Evolutionary conservation across 2,329 filamentous ascomycete species (phyloP), one percentile per base, ranked within the genome.

Genomic region (Clarireedia hainanense): DNA sequence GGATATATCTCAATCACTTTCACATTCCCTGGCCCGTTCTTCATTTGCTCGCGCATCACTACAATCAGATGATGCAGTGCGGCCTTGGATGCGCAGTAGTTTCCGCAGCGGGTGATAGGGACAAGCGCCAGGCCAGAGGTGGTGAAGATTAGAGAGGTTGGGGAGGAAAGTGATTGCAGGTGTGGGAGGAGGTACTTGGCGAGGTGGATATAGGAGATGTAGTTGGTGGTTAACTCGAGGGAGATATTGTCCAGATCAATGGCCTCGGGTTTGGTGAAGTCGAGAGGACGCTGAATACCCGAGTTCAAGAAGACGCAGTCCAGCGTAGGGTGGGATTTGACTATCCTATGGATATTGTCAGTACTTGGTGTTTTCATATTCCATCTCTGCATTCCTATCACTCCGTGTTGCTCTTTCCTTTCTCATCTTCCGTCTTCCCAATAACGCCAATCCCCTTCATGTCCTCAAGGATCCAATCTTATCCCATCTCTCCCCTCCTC

Each of bases 41-140:
- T 63, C n/a, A 78, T 64, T 56, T 77, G 72, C 23, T 74, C 71
- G 1, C 74, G 70, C 2, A 78, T 62, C 46, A 68, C 73, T 5
- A 76, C 61, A 6, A 71, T 64, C 57, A 75, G 76, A 1, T 65
- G 62, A 52, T 75, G 71, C 39, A 78, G 62, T 0, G 75, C 75
- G 0, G 74, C 71, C 60, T 77, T 77, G 3, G 73, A 73, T 2
- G 74, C 73, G 1, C 68, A 74, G 61, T 77, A 78, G 0, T 58
- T 61, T 6, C 47, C 49, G 40, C 57, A 63, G 5, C 63, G 48
- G 1, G 53, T 12, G 5, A 60, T 59, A 3, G 62, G 62, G 2
- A 63, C 47, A 0, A 65, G 56, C 3, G 62, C 61, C 3, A 64
- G 55, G 2, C 48, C 58, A 9, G 56, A 60, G 3, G 62, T 64